Percentiles rank a stretch among this genome's conserved stretches.
Conservation (phyloP, 371 early-diverging fungal species). For the Capillidium heterosporum region DNA sequence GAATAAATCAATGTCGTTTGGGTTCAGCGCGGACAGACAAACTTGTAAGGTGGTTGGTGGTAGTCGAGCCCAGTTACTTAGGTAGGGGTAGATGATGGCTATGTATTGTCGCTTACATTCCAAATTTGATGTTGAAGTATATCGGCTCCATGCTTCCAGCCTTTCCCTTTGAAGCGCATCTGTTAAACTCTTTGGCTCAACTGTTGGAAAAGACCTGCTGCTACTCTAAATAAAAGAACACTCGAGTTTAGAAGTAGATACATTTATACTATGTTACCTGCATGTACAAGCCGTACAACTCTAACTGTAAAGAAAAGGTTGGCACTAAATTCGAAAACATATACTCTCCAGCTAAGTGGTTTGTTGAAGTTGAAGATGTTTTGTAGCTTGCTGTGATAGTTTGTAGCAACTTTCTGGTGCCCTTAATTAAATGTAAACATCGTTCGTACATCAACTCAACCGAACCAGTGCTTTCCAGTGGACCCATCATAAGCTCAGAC, state of each 20-base stretch:
- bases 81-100: background rate
- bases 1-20: background rate
- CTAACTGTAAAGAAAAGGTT: background rate
- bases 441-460: too few species aligned
- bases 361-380: too few species aligned
- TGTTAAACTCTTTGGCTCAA: background rate
- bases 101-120: background rate
- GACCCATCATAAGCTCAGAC: too few species aligned
- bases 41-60: background rate
- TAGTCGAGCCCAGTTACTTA: background rate
- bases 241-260: too few species aligned
- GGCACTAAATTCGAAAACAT: too few species aligned
- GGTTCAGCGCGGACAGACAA: background rate
- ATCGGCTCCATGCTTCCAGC: background rate
- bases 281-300: conserved; percentile 1
- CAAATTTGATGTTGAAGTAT: background rate
- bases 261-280: background rate
- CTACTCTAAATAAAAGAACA: background rate
- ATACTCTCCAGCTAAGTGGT: too few species aligned
- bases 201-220: background rate
- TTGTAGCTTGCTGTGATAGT: too few species aligned
- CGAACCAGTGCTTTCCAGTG: too few species aligned
- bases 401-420: too few species aligned
- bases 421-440: too few species aligned
- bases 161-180: background rate